Base-by-base conservation (phyloP, 257 asterid species). In the Gentiana dahurica region DNA sequence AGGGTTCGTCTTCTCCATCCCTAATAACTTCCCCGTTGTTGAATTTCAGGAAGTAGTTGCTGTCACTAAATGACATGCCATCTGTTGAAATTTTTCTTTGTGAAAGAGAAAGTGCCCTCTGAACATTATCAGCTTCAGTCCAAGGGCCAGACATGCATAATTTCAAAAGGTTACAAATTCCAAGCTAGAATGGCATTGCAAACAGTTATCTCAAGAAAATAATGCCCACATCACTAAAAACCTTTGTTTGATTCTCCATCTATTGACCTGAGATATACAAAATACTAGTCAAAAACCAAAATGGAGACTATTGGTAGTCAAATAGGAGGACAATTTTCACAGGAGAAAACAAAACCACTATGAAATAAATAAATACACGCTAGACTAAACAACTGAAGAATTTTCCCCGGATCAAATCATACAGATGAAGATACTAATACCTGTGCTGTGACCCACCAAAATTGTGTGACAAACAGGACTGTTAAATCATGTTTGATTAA, bases 91-190 rank as follows among this genome's bases (percentile, higher is more conserved):
- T 75, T 50, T 86, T 72, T 75, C 90, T 76, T 50, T 70, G 75
- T 6, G 93, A 72, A 61, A 87, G 65, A 61, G 88, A 73, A 69
- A 72, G 71, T 36, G 69, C 76, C 69, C 75, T 70, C 71, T 73
- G 87, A 66, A 69, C 75, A 57, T 65, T 68, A 62, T 66, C 76
- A 60, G 64, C 81, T 62, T 64, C 72, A 77, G 88, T 81, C 95
- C 55, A 87, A 59, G 75, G 81, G 68, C 80, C 91, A 88, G 99
- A 81, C 99, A 92, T 92, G 94, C 99, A 88, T 24, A 24, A 24
- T 24, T 24, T 24, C 24, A 24, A 24, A 24, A 24, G 0, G 24
- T 62, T 58, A 59, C 78, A 67, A 64, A 70, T 72, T 70, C 70
- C 65, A 58, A 69, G 50, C 57, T 64, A 70, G 58, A 63, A 53